phyloP scores from a whole-genome alignment of 1,284 basidiomycete genomes.

The Naganishia albida region DNA sequence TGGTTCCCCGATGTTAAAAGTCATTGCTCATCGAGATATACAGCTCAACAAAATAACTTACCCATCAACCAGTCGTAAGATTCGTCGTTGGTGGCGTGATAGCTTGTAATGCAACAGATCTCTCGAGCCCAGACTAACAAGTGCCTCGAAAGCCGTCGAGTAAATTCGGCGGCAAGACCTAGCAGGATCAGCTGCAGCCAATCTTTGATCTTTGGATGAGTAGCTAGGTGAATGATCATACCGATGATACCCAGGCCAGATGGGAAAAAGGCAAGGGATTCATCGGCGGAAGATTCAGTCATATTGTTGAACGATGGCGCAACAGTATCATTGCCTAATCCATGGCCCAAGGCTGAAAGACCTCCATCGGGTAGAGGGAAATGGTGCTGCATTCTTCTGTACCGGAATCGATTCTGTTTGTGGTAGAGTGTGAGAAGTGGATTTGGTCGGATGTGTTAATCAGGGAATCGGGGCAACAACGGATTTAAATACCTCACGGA shows the following conservation, averaged over 20 bases:
- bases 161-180: slow-evolving; percentile 28
- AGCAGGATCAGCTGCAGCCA: slow-evolving; percentile 28
- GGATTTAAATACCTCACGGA: too few relatives aligned
- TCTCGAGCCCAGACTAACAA: slow-evolving; percentile 6
- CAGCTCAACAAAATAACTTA: not conserved
- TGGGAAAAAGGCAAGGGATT: not conserved
- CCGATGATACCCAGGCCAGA: slow-evolving; percentile 4
- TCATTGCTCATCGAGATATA: not conserved
- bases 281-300: too few relatives aligned
- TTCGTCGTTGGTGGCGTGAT: slow-evolving; percentile 11
- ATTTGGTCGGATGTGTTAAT: too few relatives aligned
- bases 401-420: too few relatives aligned
- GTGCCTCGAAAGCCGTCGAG: slow-evolving; percentile 17
- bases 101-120: slow-evolving; percentile 11
- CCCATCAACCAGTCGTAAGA: slow-evolving; percentile 27
- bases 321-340: too few relatives aligned
- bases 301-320: too few relatives aligned
- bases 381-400: too few relatives aligned
- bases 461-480: too few relatives aligned
- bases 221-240: slow-evolving; percentile 21
- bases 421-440: too few relatives aligned
- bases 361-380: too few relatives aligned
- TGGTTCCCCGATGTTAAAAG: not conserved
- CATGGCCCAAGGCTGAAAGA: too few relatives aligned
- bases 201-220: slow-evolving; percentile 31